Evolutionary conservation across 139 green algal genomes (phyloP).

Genomic region (Chlorella sp.): DNA sequence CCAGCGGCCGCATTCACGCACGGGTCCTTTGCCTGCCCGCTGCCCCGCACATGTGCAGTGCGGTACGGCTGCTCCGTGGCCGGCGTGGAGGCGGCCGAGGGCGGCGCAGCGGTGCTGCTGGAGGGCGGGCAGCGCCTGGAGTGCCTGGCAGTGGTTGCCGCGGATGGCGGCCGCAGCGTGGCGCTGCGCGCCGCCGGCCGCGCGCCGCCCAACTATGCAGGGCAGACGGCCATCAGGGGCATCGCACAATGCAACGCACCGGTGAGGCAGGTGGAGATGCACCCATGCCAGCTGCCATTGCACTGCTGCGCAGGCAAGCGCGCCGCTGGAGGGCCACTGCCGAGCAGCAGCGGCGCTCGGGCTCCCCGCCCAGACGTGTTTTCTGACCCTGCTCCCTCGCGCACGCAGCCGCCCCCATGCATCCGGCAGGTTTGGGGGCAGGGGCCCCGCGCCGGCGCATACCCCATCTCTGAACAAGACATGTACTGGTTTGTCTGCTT

Average conservation of each 20-base stretch:
- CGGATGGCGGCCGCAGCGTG: conserved; percentile 57
- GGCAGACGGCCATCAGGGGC: conserved; percentile 60
- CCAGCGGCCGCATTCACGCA: too few relatives aligned
- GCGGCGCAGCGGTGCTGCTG: conserved; percentile 12
- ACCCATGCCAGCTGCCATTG: too few relatives aligned
- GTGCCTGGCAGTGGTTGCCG: conserved; percentile 59
- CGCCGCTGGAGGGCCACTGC: conserved; percentile 54
- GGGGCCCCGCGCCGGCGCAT: conserved; percentile 69
- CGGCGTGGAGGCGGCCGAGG: not conserved
- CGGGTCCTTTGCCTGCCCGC: too few relatives aligned
- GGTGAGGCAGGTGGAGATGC: too few relatives aligned
- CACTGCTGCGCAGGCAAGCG: too few relatives aligned
- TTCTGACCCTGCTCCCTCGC: too few relatives aligned
- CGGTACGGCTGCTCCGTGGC: too few relatives aligned
- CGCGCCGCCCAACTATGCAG: conserved; percentile 43
- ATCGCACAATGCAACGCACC: too few relatives aligned
- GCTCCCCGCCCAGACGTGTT: too few relatives aligned
- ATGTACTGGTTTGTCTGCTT: conserved; percentile 75
- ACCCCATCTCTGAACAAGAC: conserved; percentile 61
- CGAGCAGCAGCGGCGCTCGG: conserved; percentile 14
- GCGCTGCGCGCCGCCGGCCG: conserved; percentile 45
- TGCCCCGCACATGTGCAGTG: too few relatives aligned
- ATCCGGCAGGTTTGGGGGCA: conserved; percentile 50
- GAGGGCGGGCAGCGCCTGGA: conserved; percentile 6
- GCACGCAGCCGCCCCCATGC: conserved; percentile 32